Conservation (phyloP, 2,329 filamentous ascomycete genomes). For the Hortaea sp. region DNA sequence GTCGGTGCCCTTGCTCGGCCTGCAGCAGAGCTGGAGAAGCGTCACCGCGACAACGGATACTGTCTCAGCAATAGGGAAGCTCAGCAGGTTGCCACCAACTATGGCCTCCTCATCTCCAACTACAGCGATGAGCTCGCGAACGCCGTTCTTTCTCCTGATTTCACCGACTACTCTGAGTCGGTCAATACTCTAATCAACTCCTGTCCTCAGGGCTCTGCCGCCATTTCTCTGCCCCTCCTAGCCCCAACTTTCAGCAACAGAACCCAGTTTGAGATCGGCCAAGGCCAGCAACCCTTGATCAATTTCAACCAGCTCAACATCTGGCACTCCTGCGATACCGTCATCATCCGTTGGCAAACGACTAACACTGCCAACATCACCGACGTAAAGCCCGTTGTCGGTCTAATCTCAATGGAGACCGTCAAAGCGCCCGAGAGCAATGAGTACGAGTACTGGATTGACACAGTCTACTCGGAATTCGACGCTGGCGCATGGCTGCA, state of each 20-base stretch:
- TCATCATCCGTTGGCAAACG: constrained; percentile 21
- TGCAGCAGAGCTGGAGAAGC: not conserved
- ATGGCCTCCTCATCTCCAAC: constrained; percentile 18
- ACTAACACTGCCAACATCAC: constrained; percentile 20
- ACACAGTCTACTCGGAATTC: constrained; percentile 23
- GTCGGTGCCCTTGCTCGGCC: constrained; percentile 9
- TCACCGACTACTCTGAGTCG: constrained; percentile 24
- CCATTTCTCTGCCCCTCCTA: constrained; percentile 12
- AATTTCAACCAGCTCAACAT: constrained; percentile 21
- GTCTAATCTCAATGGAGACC: constrained; percentile 18
- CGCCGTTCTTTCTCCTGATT: constrained; percentile 14
- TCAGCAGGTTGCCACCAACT: constrained; percentile 18
- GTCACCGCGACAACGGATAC: constrained; percentile 1
- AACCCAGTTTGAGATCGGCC: constrained; percentile 18
- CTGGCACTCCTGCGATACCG: constrained; percentile 20
- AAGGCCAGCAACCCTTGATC: constrained; percentile 21
- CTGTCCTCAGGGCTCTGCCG: constrained; percentile 19
- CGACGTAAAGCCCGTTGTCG: constrained; percentile 17
- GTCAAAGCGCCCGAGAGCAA: constrained; percentile 9
- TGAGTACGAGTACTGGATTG: constrained; percentile 17
- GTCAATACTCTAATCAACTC: constrained; percentile 25
- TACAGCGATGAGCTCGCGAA: constrained; percentile 18
- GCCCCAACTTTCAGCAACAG: constrained; percentile 18
- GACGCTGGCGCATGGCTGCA: constrained; percentile 24
- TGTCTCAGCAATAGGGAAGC: constrained; percentile 18